Evolutionary conservation across 2,329 filamentous ascomycete species (phyloP).

Genomic region (Lizonia empirigonia): DNA sequence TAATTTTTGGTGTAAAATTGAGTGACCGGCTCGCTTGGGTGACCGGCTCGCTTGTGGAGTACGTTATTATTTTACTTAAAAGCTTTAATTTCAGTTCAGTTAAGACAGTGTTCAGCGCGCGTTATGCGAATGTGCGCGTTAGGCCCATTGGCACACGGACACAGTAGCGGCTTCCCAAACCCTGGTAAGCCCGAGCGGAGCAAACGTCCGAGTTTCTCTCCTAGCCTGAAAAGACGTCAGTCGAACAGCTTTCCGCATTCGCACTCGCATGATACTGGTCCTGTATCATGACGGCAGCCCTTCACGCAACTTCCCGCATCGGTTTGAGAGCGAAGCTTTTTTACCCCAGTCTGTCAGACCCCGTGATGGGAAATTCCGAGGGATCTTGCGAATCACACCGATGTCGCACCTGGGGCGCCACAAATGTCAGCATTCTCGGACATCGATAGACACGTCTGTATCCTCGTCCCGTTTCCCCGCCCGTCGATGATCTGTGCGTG

Average conservation of each 20-base stretch:
- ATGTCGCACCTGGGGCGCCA: constrained; percentile 5
- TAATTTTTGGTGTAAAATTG: too few species aligned
- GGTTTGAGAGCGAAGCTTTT: not conserved
- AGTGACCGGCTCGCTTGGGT: too few species aligned
- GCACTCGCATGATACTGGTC: not conserved
- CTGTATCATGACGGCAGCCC: not conserved
- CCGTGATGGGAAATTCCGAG: not conserved
- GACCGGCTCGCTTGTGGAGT: too few species aligned
- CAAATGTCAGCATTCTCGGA: not conserved
- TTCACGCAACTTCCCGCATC: not conserved
- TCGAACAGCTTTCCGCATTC: constrained; percentile 1
- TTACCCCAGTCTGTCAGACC: not conserved
- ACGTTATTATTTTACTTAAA: too few species aligned
- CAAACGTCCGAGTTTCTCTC: not conserved
- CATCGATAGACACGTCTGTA: constrained; percentile 1
- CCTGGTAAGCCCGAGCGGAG: constrained; percentile 4
- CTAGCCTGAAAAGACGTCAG: not conserved
- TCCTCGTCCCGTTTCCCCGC: constrained; percentile 3
- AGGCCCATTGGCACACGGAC: too few species aligned
- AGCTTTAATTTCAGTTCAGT: too few species aligned
- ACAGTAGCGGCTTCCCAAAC: too few species aligned
- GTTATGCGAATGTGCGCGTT: too few species aligned
- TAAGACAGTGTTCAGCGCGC: too few species aligned
- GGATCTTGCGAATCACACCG: not conserved
- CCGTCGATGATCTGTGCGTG: constrained; percentile 5